Conservation (phyloP, 805 yeast species). For the Saturnispora quitensis region DNA sequence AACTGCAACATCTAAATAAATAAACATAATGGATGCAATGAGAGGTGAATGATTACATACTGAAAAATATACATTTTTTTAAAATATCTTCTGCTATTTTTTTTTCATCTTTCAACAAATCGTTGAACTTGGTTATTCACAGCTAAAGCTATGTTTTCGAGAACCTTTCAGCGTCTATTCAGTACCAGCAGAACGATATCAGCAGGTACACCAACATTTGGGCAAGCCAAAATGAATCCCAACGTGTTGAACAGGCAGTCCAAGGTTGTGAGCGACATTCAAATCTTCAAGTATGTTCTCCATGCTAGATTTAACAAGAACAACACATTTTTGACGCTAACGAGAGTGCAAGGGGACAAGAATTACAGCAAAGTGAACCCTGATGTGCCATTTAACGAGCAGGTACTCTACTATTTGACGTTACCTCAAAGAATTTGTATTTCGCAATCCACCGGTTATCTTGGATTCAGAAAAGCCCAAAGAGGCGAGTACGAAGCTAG, state of each 20-base stretch:
- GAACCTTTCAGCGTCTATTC: slow-evolving; percentile 6
- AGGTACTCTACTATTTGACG: slow-evolving; percentile 68
- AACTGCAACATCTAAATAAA: slow-evolving; percentile 33
- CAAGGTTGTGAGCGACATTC: slow-evolving; percentile 16
- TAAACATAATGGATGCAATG: slow-evolving; percentile 2
- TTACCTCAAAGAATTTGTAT: slow-evolving; percentile 69
- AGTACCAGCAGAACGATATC: not conserved
- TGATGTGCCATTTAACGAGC: slow-evolving; percentile 48
- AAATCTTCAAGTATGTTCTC: slow-evolving; percentile 54
- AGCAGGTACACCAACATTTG: slow-evolving; percentile 18
- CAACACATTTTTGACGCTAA: slow-evolving; percentile 72
- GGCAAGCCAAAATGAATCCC: slow-evolving; percentile 19
- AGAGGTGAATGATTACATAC: not conserved
- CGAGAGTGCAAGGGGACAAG: slow-evolving; percentile 58
- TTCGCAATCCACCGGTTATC: slow-evolving; percentile 68
- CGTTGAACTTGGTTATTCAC: not conserved
- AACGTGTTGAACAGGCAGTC: slow-evolving; percentile 7
- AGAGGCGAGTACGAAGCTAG: slow-evolving; percentile 92
- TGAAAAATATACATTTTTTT: not conserved
- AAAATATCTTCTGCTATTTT: not conserved
- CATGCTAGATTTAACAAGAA: slow-evolving; percentile 73
- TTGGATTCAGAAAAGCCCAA: slow-evolving; percentile 84
- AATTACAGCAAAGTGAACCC: slow-evolving; percentile 50
- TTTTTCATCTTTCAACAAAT: not conserved
- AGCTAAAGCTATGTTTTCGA: slow-evolving; percentile 1